Evolutionary conservation across 2,329 filamentous ascomycete genomes (phyloP).

Genomic region (Pestalotiopsis sp.): DNA sequence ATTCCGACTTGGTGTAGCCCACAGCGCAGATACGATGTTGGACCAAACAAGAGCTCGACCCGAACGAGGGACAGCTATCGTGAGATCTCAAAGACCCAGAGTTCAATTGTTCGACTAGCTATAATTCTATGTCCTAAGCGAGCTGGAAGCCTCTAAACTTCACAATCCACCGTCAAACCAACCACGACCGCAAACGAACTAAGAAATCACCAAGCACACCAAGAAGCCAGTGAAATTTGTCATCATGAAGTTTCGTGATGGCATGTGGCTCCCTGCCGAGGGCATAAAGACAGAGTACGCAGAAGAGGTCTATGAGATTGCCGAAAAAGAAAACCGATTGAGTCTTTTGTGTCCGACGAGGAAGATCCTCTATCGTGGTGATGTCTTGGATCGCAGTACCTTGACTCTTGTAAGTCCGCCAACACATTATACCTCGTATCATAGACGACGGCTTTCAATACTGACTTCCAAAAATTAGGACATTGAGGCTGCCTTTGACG

Average conservation of each 20-base stretch:
- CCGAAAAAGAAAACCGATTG: slow-evolving; percentile 49
- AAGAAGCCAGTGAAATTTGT: background rate
- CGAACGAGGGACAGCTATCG: slow-evolving; percentile 3
- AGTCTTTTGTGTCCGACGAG: slow-evolving; percentile 60
- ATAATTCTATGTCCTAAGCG: background rate
- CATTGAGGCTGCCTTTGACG: slow-evolving; percentile 58
- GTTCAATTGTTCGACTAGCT: background rate
- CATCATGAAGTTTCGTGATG: slow-evolving; percentile 64
- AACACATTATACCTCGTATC: background rate
- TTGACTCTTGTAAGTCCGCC: slow-evolving; percentile 46
- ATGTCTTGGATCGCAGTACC: slow-evolving; percentile 58
- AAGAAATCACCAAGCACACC: background rate
- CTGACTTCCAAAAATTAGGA: slow-evolving; percentile 38
- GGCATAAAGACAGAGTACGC: slow-evolving; percentile 65
- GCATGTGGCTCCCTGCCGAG: slow-evolving; percentile 68
- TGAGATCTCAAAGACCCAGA: background rate
- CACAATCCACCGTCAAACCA: background rate
- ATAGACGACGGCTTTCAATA: background rate
- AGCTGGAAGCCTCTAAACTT: background rate
- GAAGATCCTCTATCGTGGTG: slow-evolving; percentile 55
- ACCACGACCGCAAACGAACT: background rate
- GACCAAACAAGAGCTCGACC: background rate
- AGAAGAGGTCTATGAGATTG: slow-evolving; percentile 62
- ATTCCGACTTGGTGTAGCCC: background rate
- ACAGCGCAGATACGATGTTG: background rate